Evolutionary conservation across 495 filamentous ascomycete species (phyloP).

Genomic region (Clavariopsis aquatica): DNA sequence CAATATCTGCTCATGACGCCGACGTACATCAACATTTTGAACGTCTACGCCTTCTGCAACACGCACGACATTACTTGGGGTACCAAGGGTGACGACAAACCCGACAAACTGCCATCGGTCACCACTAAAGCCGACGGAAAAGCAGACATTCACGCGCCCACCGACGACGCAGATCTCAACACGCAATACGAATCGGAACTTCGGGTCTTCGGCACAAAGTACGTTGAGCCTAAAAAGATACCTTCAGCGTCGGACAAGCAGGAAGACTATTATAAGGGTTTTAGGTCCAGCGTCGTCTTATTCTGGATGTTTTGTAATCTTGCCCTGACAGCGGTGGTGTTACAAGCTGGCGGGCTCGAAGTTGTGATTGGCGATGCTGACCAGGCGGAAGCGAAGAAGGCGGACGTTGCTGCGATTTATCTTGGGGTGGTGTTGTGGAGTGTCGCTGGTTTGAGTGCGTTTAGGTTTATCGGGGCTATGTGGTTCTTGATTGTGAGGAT

Average conservation of each 20-base stretch:
- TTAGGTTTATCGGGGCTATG: slow-evolving; percentile 86
- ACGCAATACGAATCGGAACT: slow-evolving; percentile 91
- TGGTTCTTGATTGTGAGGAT: slow-evolving; percentile 95
- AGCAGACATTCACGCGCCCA: slow-evolving; percentile 89
- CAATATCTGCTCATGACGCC: slow-evolving; percentile 96
- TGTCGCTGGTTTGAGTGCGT: slow-evolving; percentile 80
- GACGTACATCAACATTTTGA: slow-evolving; percentile 94
- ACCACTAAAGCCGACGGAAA: slow-evolving; percentile 87
- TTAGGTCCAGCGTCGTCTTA: slow-evolving; percentile 86
- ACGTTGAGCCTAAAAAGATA: slow-evolving; percentile 63
- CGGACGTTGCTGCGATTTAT: slow-evolving; percentile 67
- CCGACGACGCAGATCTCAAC: slow-evolving; percentile 83
- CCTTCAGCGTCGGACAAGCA: slow-evolving; percentile 74
- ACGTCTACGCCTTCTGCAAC: slow-evolving; percentile 98
- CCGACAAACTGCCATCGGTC: slow-evolving; percentile 77
- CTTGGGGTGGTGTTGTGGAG: slow-evolving; percentile 89
- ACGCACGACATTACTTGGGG: slow-evolving; percentile 98
- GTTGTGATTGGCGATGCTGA: slow-evolving; percentile 51
- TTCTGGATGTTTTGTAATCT: slow-evolving; percentile 98
- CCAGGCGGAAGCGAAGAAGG: slow-evolving; percentile 46
- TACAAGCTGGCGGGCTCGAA: slow-evolving; percentile 80
- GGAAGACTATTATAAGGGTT: slow-evolving; percentile 98
- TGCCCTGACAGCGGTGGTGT: slow-evolving; percentile 80
- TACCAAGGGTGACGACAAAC: slow-evolving; percentile 91
- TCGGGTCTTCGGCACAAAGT: slow-evolving; percentile 66